Evolutionary conservation across 2,329 filamentous ascomycete genomes (phyloP).

Genomic region (Apiospora sp.): DNA sequence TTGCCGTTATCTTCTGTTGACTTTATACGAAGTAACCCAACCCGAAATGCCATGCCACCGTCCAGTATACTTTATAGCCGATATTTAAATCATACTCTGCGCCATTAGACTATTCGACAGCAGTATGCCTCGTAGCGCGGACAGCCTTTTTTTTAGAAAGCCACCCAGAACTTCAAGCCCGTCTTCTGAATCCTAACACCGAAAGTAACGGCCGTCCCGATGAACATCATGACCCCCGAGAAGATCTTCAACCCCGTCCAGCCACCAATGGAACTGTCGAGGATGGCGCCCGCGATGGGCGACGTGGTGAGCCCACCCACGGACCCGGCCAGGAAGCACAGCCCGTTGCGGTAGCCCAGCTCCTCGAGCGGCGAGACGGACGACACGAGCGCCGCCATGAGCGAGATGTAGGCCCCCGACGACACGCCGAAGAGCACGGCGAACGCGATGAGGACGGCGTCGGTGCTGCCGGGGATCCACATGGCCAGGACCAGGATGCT

Average conservation of each 20-base stretch:
- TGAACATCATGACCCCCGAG: constrained; percentile 26
- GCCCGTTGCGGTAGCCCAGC: constrained; percentile 61
- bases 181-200: constrained; percentile 12
- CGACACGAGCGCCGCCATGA: constrained; percentile 33
- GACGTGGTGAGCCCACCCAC: constrained; percentile 59
- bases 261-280: constrained; percentile 20
- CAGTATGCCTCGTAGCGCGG: background rate
- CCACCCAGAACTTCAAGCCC: constrained; percentile 24
- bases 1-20: too few relatives aligned
- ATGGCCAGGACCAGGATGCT: constrained; percentile 40
- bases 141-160: constrained; percentile 18
- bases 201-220: constrained; percentile 23
- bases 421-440: constrained; percentile 36
- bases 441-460: constrained; percentile 33
- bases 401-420: constrained; percentile 37
- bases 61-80: too few relatives aligned
- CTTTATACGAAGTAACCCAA: too few relatives aligned
- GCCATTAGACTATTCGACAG: background rate
- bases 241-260: constrained; percentile 28
- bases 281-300: constrained; percentile 54
- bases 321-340: constrained; percentile 58
- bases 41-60: too few relatives aligned
- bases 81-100: too few relatives aligned
- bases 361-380: constrained; percentile 60
- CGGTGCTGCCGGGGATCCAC: constrained; percentile 36